These are phyloP conservation scores for Solanum acaule DNA, from an alignment of 257 asterid genomes.

Conservation along the genomic window DNA sequence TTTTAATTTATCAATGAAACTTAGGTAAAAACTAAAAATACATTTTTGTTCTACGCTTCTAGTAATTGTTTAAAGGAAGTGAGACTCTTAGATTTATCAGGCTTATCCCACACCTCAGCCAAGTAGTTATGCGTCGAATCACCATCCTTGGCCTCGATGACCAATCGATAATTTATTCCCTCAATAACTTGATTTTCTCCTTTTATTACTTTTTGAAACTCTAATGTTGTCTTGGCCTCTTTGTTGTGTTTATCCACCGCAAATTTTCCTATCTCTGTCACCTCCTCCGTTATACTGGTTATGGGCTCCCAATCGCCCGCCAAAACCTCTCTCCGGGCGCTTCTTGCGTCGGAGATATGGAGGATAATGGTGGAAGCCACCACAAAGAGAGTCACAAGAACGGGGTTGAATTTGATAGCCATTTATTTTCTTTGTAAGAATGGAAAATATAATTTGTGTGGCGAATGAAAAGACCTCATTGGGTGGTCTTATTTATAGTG, in stretches of 20 bases:
- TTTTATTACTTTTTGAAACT: slow-evolving; percentile 5
- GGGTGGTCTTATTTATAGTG: background rate
- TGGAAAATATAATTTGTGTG: background rate
- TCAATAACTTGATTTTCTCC: slow-evolving; percentile 21
- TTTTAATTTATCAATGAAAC: background rate
- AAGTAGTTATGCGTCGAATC: background rate
- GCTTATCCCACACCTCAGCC: slow-evolving; percentile 21
- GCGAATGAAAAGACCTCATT: background rate
- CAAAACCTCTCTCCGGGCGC: background rate
- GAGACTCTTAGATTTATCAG: slow-evolving; percentile 10
- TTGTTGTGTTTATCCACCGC: slow-evolving; percentile 33
- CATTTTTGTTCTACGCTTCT: background rate
- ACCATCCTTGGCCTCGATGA: slow-evolving; percentile 13
- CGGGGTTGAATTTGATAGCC: slow-evolving; percentile 1
- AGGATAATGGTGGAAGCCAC: background rate
- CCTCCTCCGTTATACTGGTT: slow-evolving; percentile 3
- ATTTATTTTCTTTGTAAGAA: background rate
- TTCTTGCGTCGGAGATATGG: background rate
- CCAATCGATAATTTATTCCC: slow-evolving; percentile 20
- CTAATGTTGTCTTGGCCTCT: background rate
- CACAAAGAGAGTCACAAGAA: background rate
- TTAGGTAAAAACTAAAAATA: background rate
- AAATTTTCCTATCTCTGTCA: slow-evolving; percentile 14
- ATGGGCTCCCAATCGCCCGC: slow-evolving; percentile 10
- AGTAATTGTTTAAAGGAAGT: slow-evolving; percentile 11